A percentile compares a stretch with the other conserved stretches of the same genome.
Evolutionary conservation across 208 protist genomes (phyloP).

Genomic region (Herpetomonas samuelpessoai): DNA sequence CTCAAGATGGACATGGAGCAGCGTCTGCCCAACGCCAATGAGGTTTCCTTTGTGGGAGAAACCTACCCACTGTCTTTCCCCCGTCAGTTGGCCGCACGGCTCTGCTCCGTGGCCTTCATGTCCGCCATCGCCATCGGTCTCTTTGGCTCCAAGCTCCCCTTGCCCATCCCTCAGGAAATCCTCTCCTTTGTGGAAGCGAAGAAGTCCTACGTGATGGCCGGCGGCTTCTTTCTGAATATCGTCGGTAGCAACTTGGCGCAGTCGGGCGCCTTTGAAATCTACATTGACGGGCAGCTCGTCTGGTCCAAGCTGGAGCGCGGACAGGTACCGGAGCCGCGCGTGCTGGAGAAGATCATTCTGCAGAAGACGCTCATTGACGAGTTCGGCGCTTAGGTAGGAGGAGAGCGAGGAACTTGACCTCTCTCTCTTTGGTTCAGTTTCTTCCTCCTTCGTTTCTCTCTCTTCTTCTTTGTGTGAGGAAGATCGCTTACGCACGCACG

Average conservation of each 20-base stretch:
- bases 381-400: slow-evolving; percentile 17
- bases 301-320: slow-evolving; percentile 65
- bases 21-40: slow-evolving; percentile 30
- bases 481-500: too few species aligned
- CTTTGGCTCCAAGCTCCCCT: slow-evolving; percentile 23
- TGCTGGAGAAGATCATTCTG: slow-evolving; percentile 31
- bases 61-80: slow-evolving; percentile 48
- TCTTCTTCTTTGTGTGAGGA: too few species aligned
- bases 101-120: slow-evolving; percentile 38
- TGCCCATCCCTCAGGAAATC: slow-evolving; percentile 26
- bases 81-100: slow-evolving; percentile 23
- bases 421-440: too few species aligned
- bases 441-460: too few species aligned
- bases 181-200: slow-evolving; percentile 29
- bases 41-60: slow-evolving; percentile 31
- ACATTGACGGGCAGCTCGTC: slow-evolving; percentile 52
- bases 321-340: slow-evolving; percentile 17
- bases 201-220: slow-evolving; percentile 41
- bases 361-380: slow-evolving; percentile 34
- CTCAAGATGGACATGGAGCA: slow-evolving; percentile 34
- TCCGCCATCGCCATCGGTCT: slow-evolving; percentile 31
- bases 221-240: slow-evolving; percentile 60
- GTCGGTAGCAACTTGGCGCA: slow-evolving; percentile 34
- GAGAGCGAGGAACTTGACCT: too few species aligned
- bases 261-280: slow-evolving; percentile 74